Evolutionary conservation across 2,329 filamentous ascomycete species (phyloP).

Genomic region (Neurospora sp.): DNA sequence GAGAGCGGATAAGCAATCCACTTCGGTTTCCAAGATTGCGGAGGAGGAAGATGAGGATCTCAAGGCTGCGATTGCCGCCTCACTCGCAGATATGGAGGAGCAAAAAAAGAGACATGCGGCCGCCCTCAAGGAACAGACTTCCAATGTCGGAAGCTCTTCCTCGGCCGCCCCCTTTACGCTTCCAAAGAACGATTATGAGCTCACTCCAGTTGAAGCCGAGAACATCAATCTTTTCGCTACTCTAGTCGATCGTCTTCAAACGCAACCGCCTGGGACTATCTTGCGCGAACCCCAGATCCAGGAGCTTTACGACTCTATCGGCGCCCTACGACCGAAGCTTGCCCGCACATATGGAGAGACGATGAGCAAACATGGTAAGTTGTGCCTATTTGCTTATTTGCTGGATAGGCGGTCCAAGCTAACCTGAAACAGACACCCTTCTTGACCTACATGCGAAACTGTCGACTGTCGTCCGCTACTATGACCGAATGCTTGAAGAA

Average conservation of each 20-base stretch:
- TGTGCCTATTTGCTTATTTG: not conserved
- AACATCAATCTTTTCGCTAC: conserved; percentile 96
- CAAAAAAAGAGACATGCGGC: conserved; percentile 88
- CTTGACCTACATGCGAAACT: conserved; percentile 91
- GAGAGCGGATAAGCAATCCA: conserved; percentile 27
- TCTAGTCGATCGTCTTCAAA: conserved; percentile 85
- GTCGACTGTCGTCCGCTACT: conserved; percentile 92
- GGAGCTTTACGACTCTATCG: conserved; percentile 95
- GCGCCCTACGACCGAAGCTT: conserved; percentile 83
- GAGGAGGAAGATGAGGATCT: conserved; percentile 90
- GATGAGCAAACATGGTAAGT: conserved; percentile 95
- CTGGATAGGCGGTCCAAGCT: conserved; percentile 23
- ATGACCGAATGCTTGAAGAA: conserved; percentile 96
- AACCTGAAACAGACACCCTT: conserved; percentile 58
- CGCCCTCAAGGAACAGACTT: conserved; percentile 69
- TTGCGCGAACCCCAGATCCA: conserved; percentile 96
- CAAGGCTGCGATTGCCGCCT: conserved; percentile 90
- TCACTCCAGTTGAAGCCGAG: conserved; percentile 87
- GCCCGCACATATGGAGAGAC: conserved; percentile 95
- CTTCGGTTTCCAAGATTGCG: conserved; percentile 33
- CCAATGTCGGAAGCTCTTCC: conserved; percentile 37
- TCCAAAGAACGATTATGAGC: conserved; percentile 87
- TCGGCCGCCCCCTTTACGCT: conserved; percentile 45
- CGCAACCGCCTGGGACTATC: conserved; percentile 91
- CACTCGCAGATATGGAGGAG: conserved; percentile 92